Conservation (phyloP, 2,329 filamentous ascomycete species). For the Passalora sequoiae region DNA sequence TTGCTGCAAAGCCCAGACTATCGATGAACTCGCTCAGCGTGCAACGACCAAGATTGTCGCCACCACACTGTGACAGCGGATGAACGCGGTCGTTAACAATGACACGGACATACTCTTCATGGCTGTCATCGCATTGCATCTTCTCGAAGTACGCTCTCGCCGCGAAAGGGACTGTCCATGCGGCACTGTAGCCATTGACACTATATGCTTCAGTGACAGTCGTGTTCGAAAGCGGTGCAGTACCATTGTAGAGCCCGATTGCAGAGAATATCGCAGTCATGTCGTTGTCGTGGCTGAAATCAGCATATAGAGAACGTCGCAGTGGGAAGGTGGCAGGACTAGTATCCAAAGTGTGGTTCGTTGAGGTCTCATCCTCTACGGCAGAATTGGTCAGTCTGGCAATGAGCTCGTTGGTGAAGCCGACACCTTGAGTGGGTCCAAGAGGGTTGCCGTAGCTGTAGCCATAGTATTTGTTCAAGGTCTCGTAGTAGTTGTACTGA, state of each 20-base stretch:
- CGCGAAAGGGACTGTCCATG: slow-evolving; percentile 78
- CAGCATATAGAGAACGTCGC: slow-evolving; percentile 64
- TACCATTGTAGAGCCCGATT: slow-evolving; percentile 70
- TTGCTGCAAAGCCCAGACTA: slow-evolving; percentile 66
- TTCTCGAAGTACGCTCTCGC: slow-evolving; percentile 82
- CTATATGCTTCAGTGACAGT: slow-evolving; percentile 47
- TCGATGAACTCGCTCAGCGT: slow-evolving; percentile 64
- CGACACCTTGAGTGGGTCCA: slow-evolving; percentile 78
- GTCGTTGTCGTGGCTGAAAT: slow-evolving; percentile 89
- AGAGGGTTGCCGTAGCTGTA: slow-evolving; percentile 71
- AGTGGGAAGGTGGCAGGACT: slow-evolving; percentile 68
- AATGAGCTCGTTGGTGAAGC: slow-evolving; percentile 82
- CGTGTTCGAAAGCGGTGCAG: slow-evolving; percentile 43
- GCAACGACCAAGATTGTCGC: slow-evolving; percentile 67
- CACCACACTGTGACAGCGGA: slow-evolving; percentile 63
- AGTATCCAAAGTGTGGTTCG: slow-evolving; percentile 70
- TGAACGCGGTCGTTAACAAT: slow-evolving; percentile 81
- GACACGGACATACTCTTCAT: slow-evolving; percentile 69
- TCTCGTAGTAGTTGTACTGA: slow-evolving; percentile 74
- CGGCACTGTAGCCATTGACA: slow-evolving; percentile 65
- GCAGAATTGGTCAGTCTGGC: slow-evolving; percentile 66
- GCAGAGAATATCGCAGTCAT: slow-evolving; percentile 73
- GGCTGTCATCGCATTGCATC: slow-evolving; percentile 59
- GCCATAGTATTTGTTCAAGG: slow-evolving; percentile 78
- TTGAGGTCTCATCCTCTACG: slow-evolving; percentile 68